A percentile compares a stretch with the other conserved stretches of the same genome.
Conservation (phyloP, 768 basidiomycete species). For the Pleurotus tuber-regium region DNA sequence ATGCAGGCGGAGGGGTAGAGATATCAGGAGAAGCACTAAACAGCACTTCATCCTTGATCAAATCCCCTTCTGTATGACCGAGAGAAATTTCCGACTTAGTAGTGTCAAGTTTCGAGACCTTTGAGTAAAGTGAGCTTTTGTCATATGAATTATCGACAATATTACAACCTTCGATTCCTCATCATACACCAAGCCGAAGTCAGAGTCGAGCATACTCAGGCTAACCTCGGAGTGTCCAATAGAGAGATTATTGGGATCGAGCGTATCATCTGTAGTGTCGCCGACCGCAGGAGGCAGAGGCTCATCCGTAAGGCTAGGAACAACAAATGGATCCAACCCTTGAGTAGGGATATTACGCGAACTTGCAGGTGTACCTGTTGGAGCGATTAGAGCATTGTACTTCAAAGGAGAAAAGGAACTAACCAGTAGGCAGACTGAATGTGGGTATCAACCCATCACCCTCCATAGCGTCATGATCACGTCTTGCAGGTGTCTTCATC, state of each 20-base stretch:
- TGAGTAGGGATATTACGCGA: neutral
- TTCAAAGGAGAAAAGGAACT: slow-evolving; percentile 7
- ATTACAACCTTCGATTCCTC: slow-evolving; percentile 1
- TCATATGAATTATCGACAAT: too few relatives aligned
- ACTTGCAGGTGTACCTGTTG: slow-evolving; percentile 11
- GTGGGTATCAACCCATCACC: slow-evolving; percentile 31
- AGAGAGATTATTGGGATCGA: slow-evolving; percentile 26
- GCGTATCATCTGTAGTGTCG: slow-evolving; percentile 16
- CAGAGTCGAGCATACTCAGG: slow-evolving; percentile 4
- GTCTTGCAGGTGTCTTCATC: slow-evolving; percentile 23
- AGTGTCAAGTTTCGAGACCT: neutral
- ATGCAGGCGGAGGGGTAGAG: slow-evolving; percentile 3
- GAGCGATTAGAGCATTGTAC: slow-evolving; percentile 12
- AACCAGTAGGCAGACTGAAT: slow-evolving; percentile 22
- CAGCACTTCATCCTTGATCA: neutral
- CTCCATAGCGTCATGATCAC: slow-evolving; percentile 3
- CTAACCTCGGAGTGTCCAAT: slow-evolving; percentile 18
- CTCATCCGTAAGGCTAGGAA: slow-evolving; percentile 19
- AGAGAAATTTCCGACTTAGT: neutral
- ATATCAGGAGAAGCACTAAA: slow-evolving; percentile 4
- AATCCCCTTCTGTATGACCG: neutral
- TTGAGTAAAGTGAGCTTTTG: too few relatives aligned
- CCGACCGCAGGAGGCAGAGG: slow-evolving; percentile 10
- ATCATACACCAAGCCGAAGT: neutral
- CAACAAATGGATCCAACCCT: slow-evolving; percentile 16